These are phyloP conservation scores for Cryptococcus floricola DNA, from an alignment of 1,284 basidiomycete species.

Conservation along the genomic window DNA sequence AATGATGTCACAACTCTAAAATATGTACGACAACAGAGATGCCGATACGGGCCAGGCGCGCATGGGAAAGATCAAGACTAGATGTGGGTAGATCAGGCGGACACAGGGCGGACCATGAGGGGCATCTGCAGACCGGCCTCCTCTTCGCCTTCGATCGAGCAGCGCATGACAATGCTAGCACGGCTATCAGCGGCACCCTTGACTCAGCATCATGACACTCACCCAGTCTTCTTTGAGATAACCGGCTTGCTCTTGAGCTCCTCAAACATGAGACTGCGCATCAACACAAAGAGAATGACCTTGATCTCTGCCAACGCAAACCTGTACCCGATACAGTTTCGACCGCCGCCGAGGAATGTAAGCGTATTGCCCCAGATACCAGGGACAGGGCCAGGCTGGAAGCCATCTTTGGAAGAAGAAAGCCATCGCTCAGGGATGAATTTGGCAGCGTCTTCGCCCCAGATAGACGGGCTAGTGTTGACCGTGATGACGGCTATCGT, in stretches of 20 bases:
- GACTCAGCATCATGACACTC: slow-evolving; percentile 10
- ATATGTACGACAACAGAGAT: no score
- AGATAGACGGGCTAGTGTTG: slow-evolving; percentile 60
- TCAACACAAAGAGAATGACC: slow-evolving; percentile 57
- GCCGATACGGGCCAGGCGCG: no score
- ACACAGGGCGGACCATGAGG: slow-evolving; percentile 31
- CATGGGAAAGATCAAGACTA: no score
- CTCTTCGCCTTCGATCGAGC: slow-evolving; percentile 41
- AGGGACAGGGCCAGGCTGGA: slow-evolving; percentile 47
- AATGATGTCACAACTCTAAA: no score
- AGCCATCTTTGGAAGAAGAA: slow-evolving; percentile 8
- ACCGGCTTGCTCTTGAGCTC: slow-evolving; percentile 46
- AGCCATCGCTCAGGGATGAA: slow-evolving; percentile 53
- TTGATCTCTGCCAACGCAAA: slow-evolving; percentile 68
- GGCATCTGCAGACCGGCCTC: slow-evolving; percentile 46
- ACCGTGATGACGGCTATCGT: slow-evolving; percentile 52
- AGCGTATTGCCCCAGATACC: slow-evolving; percentile 64
- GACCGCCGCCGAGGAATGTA: slow-evolving; percentile 63
- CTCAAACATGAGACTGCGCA: slow-evolving; percentile 58
- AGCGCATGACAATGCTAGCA: slow-evolving; percentile 44
- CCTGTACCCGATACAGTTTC: slow-evolving; percentile 67
- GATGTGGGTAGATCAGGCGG: no score
- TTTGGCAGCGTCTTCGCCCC: slow-evolving; percentile 63
- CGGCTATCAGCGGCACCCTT: neutral
- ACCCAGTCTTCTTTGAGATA: slow-evolving; percentile 35